These are phyloP conservation scores for Fusarium keratoplasticum DNA, from an alignment of 2,329 filamentous ascomycete species.

Conservation along the genomic window DNA sequence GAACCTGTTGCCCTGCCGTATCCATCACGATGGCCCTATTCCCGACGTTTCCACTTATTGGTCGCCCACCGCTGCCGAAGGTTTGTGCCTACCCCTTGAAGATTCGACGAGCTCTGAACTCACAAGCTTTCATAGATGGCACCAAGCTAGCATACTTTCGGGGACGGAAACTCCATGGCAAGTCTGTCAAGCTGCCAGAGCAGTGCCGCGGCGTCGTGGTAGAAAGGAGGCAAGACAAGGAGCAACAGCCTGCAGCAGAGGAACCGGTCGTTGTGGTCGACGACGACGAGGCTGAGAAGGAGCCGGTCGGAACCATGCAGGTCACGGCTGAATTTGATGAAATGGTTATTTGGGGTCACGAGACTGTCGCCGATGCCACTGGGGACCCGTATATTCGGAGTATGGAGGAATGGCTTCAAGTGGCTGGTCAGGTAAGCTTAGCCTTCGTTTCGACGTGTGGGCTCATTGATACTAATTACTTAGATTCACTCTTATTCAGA, in stretches of 20 bases:
- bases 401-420: constrained; percentile 82
- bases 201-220: constrained; percentile 76
- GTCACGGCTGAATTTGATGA: constrained; percentile 77
- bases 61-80: constrained; percentile 65
- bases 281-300: constrained; percentile 57
- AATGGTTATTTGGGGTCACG: constrained; percentile 87
- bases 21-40: constrained; percentile 82
- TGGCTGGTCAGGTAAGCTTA: constrained; percentile 73
- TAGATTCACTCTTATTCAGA: constrained; percentile 40
- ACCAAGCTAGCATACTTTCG: constrained; percentile 76
- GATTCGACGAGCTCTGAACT: background rate
- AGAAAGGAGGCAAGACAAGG: constrained; percentile 51
- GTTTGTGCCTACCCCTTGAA: constrained; percentile 47
- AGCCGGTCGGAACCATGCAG: constrained; percentile 65
- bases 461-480: constrained; percentile 8
- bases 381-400: constrained; percentile 79
- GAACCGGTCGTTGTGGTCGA: constrained; percentile 41
- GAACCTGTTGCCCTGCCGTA: constrained; percentile 82
- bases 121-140: constrained; percentile 54
- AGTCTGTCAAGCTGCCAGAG: constrained; percentile 73
- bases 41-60: constrained; percentile 75
- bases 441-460: background rate
- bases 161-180: constrained; percentile 82
- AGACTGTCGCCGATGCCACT: constrained; percentile 69
- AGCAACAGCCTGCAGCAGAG: constrained; percentile 48